phyloP scores from a whole-genome alignment of 805 yeast species.

The Brettanomyces nanus region DNA sequence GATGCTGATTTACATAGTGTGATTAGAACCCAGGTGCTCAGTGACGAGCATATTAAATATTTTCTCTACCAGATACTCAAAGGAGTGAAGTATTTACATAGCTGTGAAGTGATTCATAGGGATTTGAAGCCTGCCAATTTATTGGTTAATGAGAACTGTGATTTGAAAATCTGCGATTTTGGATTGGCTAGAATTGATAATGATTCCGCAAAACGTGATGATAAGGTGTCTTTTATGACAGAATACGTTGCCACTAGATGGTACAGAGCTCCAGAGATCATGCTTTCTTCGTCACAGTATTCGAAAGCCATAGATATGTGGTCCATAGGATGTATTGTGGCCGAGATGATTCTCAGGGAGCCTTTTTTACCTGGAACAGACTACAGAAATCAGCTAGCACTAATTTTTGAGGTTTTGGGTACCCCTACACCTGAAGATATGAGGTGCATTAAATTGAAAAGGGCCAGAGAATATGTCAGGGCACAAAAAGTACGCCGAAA shows the following conservation, averaged over 20 bases:
- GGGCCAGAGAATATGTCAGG: constrained; percentile 71
- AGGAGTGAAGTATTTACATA: constrained; percentile 64
- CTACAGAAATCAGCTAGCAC: constrained; percentile 57
- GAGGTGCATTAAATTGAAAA: constrained; percentile 60
- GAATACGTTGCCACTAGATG: constrained; percentile 82
- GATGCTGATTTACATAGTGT: constrained; percentile 64
- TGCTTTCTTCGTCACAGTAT: constrained; percentile 65
- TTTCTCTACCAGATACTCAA: constrained; percentile 63
- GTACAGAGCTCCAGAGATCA: constrained; percentile 81
- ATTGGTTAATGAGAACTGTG: constrained; percentile 61
- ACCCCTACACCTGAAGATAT: constrained; percentile 70
- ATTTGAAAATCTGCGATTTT: constrained; percentile 71
- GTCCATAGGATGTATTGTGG: constrained; percentile 75
- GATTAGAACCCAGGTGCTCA: constrained; percentile 45
- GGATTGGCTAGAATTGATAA: constrained; percentile 58
- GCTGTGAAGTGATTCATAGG: constrained; percentile 66
- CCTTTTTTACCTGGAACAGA: constrained; percentile 75
- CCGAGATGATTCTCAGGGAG: constrained; percentile 52
- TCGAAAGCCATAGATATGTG: constrained; percentile 73
- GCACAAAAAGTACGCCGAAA: constrained; percentile 42
- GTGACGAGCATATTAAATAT: constrained; percentile 63
- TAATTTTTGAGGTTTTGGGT: constrained; percentile 63
- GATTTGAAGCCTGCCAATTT: constrained; percentile 73
- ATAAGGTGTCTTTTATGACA: constrained; percentile 40
- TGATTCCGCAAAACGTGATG: constrained; percentile 25